Evolutionary conservation across 2,329 filamentous ascomycete species (phyloP).

Genomic region (Cadophora sp.): DNA sequence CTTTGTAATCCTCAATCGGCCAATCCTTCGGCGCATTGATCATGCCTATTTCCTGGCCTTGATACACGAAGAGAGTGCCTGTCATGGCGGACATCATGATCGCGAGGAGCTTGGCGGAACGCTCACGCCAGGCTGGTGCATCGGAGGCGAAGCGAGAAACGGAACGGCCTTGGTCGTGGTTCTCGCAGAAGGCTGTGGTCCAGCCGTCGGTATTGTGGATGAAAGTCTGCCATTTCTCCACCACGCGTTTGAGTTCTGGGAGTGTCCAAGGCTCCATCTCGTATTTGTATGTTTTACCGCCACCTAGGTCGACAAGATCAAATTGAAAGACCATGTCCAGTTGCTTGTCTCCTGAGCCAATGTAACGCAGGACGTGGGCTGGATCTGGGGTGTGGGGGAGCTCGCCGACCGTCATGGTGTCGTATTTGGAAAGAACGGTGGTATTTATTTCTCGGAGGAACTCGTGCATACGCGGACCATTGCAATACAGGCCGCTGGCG

Average conservation of each 20-base stretch:
- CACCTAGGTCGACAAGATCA: slow-evolving; percentile 67
- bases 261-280: slow-evolving; percentile 53
- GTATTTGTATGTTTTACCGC: slow-evolving; percentile 61
- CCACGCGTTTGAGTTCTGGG: slow-evolving; percentile 54
- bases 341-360: slow-evolving; percentile 62
- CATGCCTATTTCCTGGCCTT: slow-evolving; percentile 67
- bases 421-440: slow-evolving; percentile 62
- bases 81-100: slow-evolving; percentile 56
- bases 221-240: slow-evolving; percentile 58
- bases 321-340: slow-evolving; percentile 76
- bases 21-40: slow-evolving; percentile 60
- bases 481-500: slow-evolving; percentile 64
- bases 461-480: slow-evolving; percentile 73
- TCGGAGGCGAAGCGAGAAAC: slow-evolving; percentile 56
- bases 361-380: slow-evolving; percentile 62
- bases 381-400: slow-evolving; percentile 67
- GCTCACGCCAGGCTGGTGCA: slow-evolving; percentile 34
- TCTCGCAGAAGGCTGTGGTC: slow-evolving; percentile 68
- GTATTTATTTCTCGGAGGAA: slow-evolving; percentile 70
- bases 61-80: slow-evolving; percentile 64
- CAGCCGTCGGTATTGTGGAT: slow-evolving; percentile 60
- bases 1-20: slow-evolving; percentile 56
- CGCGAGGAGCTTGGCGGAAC: slow-evolving; percentile 57
- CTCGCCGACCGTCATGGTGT: slow-evolving; percentile 75
- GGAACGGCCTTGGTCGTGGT: slow-evolving; percentile 66